A percentile compares a stretch with the other conserved stretches of the same genome.
Conservation (phyloP, 176 grass and related monocot species). For the Aegilops tauschii region DNA sequence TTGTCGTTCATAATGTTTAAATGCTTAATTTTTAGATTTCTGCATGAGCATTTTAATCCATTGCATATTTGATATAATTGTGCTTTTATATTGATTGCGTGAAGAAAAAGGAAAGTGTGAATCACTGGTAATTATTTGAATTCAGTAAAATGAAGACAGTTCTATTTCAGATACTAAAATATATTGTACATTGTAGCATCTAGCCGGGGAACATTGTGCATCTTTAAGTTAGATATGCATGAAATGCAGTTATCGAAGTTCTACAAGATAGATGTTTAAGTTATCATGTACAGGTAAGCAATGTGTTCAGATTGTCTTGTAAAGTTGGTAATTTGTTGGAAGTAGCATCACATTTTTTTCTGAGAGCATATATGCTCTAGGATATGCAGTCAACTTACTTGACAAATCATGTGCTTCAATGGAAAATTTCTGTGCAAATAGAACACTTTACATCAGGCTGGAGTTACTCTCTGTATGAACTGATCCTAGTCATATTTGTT, state of each 20-base stretch:
- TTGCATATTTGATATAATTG: not conserved
- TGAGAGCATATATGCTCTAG: not conserved
- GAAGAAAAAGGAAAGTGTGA: not conserved
- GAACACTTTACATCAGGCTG: not conserved
- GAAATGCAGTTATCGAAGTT: not conserved
- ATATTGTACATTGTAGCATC: not conserved
- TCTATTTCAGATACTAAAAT: not conserved
- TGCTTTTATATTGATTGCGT: not conserved
- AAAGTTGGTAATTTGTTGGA: not conserved
- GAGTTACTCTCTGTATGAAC: not conserved
- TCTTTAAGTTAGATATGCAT: not conserved
- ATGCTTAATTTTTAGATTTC: not conserved
- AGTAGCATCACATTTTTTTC: not conserved
- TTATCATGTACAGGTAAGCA: not conserved
- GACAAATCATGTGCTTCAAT: not conserved
- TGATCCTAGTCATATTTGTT: not conserved
- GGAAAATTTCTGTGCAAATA: not conserved
- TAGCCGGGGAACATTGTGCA: not conserved
- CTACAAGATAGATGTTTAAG: not conserved
- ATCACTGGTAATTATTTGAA: not conserved
- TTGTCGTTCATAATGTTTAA: not conserved
- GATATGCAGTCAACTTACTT: not conserved
- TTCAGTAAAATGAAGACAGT: not conserved
- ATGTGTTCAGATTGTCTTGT: not conserved
- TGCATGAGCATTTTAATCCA: not conserved